Evolutionary conservation across 495 filamentous ascomycete species (phyloP), one percentile per base, ranked within the genome.

Genomic region (Aspergillus incahuasiensis): DNA sequence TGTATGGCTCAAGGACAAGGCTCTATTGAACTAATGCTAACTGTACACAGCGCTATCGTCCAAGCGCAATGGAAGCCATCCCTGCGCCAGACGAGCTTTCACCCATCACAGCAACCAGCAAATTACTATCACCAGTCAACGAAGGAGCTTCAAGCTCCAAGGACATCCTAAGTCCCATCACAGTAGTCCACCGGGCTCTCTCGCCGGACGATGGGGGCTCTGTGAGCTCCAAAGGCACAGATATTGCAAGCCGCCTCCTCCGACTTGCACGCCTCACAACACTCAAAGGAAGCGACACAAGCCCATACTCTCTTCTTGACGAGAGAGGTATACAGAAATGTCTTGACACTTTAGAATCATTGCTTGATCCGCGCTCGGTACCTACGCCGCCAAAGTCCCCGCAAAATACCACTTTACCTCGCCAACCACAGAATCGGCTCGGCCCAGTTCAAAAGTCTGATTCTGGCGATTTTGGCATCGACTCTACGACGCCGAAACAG

Each of bases 261-360:
- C 51, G 53, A 22, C 63, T 75, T 3, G 63, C 66, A 5, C 61
- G 54, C 15, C 52, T 64, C 2, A 3, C 45, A 47, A 47, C 16
- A 6, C 13, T 47, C n/a, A 13, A 19, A 1, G 16, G 45, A 19
- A 32, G 11, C 25, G 5, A 18, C 6, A 6, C 25, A 18, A 13
- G 18, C 13, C 25, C 24, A 3, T n/a, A 16, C 12, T 16, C 45
- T 19, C 3, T 32, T 19, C 3, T 32, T 25, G 55, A 64, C 5
- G 60, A 61, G 13, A 48, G 55, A 7, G 54, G 59, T n/a, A 54
- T 70, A 3, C 61, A 68, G 19, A 59, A 60, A 16, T 68, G 66
- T 48, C 59, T 74, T 21, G 65, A 73, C n/a, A 60, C 57, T 11
- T 52, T 74, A 5, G 70, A 73, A 46, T 40, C 59, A 8, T 52